Percentiles rank a stretch among this genome's conserved stretches.
These are phyloP conservation scores for Arabidopsis arenosa DNA, from an alignment of 345 rosid genomes.

Conservation along the genomic window DNA sequence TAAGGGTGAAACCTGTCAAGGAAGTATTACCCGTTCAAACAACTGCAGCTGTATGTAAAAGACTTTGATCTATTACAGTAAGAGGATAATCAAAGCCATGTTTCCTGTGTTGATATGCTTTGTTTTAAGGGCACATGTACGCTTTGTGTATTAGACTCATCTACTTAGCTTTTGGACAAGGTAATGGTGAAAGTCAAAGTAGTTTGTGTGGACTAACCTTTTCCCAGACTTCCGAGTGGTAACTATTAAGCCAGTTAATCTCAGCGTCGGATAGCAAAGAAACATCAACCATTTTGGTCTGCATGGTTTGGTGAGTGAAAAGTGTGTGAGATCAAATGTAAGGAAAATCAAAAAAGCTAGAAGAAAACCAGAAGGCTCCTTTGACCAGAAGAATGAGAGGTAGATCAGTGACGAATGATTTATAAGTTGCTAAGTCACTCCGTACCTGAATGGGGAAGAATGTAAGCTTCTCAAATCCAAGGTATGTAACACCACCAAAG, in stretches of 20 bases:
- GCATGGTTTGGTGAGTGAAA: conserved; percentile 37
- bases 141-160: conserved; percentile 11
- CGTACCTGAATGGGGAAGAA: conserved; percentile 89
- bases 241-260: conserved; percentile 78
- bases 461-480: conserved; percentile 90
- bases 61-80: neutral
- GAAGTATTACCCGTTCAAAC: conserved; percentile 16
- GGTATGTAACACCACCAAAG: conserved; percentile 78
- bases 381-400: conserved; percentile 3
- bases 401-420: neutral
- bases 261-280: conserved; percentile 67
- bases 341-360: neutral
- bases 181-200: neutral
- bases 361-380: conserved; percentile 1
- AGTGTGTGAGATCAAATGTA: conserved; percentile 16
- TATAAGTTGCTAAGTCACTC: neutral
- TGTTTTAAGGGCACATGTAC: conserved; percentile 15
- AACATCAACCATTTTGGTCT: conserved; percentile 75
- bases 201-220: conserved; percentile 57
- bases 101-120: neutral
- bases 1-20: conserved; percentile 81
- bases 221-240: conserved; percentile 91
- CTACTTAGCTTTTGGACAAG: conserved; percentile 8
- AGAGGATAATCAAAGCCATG: conserved; percentile 1
- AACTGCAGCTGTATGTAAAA: conserved; percentile 3